phyloP scores from a whole-genome alignment of 208 protist species.

The Endotrypanum monterogeii region DNA sequence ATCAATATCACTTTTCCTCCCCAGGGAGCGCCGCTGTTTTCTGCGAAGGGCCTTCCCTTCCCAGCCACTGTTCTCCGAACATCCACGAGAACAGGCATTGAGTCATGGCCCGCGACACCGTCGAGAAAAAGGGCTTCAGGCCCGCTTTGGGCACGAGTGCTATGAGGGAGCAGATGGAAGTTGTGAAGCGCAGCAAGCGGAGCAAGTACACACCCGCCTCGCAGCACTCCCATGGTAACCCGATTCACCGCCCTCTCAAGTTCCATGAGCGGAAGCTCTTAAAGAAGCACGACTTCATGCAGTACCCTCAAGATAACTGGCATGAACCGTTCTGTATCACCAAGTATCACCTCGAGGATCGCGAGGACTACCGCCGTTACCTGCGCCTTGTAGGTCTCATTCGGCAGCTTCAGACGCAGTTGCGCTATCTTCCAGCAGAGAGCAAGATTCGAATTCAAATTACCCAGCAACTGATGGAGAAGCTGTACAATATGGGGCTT shows the following conservation, averaged over 20 bases:
- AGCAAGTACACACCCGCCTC: slow-evolving; percentile 83
- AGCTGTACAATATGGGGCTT: slow-evolving; percentile 91
- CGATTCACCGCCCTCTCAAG: slow-evolving; percentile 85
- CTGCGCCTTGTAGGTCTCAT: slow-evolving; percentile 87
- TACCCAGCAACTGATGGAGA: slow-evolving; percentile 90
- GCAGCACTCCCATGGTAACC: slow-evolving; percentile 78
- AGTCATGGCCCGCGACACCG: slow-evolving; percentile 64
- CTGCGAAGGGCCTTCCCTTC: not conserved
- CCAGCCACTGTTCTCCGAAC: too few species aligned
- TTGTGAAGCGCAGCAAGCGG: slow-evolving; percentile 74
- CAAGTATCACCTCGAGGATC: slow-evolving; percentile 92
- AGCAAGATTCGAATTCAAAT: slow-evolving; percentile 90
- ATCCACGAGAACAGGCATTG: not conserved
- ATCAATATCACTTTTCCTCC: not conserved
- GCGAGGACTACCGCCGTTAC: slow-evolving; percentile 93
- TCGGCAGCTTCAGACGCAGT: slow-evolving; percentile 82
- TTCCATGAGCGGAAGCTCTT: slow-evolving; percentile 91
- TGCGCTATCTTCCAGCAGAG: slow-evolving; percentile 86
- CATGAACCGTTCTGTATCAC: slow-evolving; percentile 92
- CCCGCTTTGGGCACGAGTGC: slow-evolving; percentile 48
- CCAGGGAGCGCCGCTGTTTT: not conserved
- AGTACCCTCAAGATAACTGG: slow-evolving; percentile 92
- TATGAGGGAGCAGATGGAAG: slow-evolving; percentile 52
- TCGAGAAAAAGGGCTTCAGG: slow-evolving; percentile 55
- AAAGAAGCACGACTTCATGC: slow-evolving; percentile 93